Base-by-base conservation (phyloP, 176 grass and related monocot species). In the Phoenix roebelenii region DNA sequence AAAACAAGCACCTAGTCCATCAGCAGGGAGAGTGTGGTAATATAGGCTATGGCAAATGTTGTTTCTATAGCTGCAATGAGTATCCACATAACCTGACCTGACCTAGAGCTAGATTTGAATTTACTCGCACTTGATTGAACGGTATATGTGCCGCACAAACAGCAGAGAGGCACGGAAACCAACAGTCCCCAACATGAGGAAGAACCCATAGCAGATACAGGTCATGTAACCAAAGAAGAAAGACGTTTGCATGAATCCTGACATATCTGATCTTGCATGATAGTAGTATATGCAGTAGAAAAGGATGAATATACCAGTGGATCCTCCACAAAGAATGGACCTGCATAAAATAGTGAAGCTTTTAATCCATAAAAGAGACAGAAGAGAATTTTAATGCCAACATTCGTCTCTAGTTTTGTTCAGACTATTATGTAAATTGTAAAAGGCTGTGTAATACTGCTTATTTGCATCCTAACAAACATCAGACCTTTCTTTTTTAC, bases 211-310 rank as follows among this genome's bases (percentile, higher is more conserved):
- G 83, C 90, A 95, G 78, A 90, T 75, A 3, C 90, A 95, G 60
- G 90, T 85, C 90, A 95, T 95, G 80, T 95, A 95, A 51, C 90
- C 90, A 25, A 95, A 95, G 85, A 95, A 95, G 80, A 95, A 95
- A 0, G 90, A 89, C 2, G 85, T 95, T 65, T 95, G 90, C 90
- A 95, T 89, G 85, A 95, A 95, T 30, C 86, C 90, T 24, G 90
- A 95, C 90, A 95, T 95, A 62, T 89, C 85, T 16, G 90, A 95
- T 18, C 90, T 80, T 18, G 86, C 90, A 9, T 79, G 80, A 55
- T 95, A 95, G 77, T 95, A 95, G 80, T 95, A 95, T 77, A 85
- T 84, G 80, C 90, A 89, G 80, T 95, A 95, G 74, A 89, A 82
- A 18, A 89, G 87, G 57, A 95, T 65, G 68, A 95, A 95, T 68